Evolutionary conservation across 2,329 filamentous ascomycete genomes (phyloP).

Genomic region (Diaporthe caulivora): DNA sequence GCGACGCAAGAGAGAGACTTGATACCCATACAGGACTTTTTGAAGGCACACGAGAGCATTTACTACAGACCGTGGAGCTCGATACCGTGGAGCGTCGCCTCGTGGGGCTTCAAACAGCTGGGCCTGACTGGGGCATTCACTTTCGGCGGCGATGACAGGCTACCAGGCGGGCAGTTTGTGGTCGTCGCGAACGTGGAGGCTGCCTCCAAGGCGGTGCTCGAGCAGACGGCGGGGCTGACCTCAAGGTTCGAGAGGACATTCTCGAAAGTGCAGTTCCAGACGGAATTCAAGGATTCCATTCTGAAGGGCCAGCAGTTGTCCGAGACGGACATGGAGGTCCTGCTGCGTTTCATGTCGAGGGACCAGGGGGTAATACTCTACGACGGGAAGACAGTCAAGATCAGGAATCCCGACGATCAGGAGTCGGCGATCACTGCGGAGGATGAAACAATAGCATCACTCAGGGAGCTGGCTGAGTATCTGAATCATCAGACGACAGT

Average conservation of each 20-base stretch:
- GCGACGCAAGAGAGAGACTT: conserved; percentile 77
- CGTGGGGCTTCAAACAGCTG: conserved; percentile 80
- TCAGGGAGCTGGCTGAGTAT: conserved; percentile 82
- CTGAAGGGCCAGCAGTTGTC: conserved; percentile 65
- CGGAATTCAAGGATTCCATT: conserved; percentile 67
- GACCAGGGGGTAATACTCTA: conserved; percentile 72
- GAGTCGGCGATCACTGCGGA: conserved; percentile 74
- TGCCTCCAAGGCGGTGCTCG: conserved; percentile 66
- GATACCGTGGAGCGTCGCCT: conserved; percentile 76
- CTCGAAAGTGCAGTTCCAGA: conserved; percentile 73
- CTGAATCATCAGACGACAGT: conserved; percentile 79
- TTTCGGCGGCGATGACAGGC: conserved; percentile 61
- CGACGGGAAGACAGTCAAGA: conserved; percentile 79
- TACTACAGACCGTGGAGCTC: conserved; percentile 78
- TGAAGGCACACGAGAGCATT: conserved; percentile 74
- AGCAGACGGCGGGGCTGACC: conserved; percentile 55
- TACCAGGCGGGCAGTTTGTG: conserved; percentile 74
- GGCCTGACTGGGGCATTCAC: conserved; percentile 67
- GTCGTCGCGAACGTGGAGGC: conserved; percentile 73
- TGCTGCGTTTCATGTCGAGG: conserved; percentile 77
- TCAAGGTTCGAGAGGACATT: conserved; percentile 76
- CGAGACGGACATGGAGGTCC: conserved; percentile 74
- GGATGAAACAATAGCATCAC: conserved; percentile 84
- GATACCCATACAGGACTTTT: conserved; percentile 78
- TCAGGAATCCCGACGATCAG: conserved; percentile 68